These are phyloP conservation scores for Daldinia childiae DNA, from an alignment of 495 filamentous ascomycete species.

Conservation along the genomic window DNA sequence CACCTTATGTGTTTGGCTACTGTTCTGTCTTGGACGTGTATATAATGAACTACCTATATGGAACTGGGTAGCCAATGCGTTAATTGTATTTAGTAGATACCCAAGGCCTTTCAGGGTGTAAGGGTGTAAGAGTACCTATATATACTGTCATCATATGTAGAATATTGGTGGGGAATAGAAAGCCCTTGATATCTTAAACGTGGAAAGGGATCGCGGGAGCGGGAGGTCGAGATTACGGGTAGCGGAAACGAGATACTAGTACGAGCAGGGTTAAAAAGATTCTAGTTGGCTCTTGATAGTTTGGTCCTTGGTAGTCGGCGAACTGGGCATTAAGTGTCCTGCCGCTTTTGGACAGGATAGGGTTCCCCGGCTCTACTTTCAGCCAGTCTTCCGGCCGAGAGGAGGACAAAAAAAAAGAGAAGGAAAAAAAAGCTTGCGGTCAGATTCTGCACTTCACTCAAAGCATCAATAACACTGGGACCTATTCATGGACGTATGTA, in stretches of 20 bases:
- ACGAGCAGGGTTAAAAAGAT: constrained; percentile 17
- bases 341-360: constrained; percentile 19
- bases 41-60: not conserved
- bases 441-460: constrained; percentile 6
- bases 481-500: constrained; percentile 11
- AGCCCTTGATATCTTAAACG: constrained; percentile 19
- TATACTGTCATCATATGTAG: not conserved
- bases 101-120: not conserved
- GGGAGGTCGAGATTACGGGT: constrained; percentile 20
- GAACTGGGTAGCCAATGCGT: not conserved
- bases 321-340: constrained; percentile 18
- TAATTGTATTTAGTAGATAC: not conserved
- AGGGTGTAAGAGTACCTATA: not conserved
- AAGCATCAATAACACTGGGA: constrained; percentile 1
- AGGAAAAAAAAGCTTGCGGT: constrained; percentile 23
- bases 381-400: not conserved
- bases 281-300: constrained; percentile 18
- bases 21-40: not conserved
- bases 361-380: not conserved
- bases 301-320: constrained; percentile 1
- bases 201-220: constrained; percentile 17
- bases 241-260: constrained; percentile 17
- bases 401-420: not conserved
- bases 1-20: not conserved
- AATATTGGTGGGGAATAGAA: not conserved